phyloP scores from a whole-genome alignment of 2,329 filamentous ascomycete genomes.

The Parascedosporium putredinis region DNA sequence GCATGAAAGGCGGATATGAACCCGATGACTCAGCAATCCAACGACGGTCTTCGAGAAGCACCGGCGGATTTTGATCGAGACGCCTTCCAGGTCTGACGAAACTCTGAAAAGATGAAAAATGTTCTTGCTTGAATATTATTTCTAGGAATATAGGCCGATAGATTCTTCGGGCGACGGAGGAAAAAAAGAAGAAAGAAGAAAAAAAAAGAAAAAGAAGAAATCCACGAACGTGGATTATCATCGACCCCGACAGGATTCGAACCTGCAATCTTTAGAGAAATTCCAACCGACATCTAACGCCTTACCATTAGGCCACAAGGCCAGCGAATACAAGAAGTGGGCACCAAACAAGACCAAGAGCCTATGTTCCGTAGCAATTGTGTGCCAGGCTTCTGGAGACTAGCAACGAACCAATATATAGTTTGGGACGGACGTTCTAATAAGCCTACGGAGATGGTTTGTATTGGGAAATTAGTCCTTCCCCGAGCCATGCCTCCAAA shows the following conservation, averaged over 20 bases:
- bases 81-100: too few species aligned
- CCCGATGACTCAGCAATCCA: background rate
- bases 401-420: background rate
- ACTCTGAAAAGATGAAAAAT: too few species aligned
- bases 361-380: background rate
- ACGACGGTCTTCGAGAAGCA: too few species aligned
- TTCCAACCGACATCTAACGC: conserved; percentile 7
- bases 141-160: background rate
- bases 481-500: too few species aligned
- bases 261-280: conserved; percentile 8
- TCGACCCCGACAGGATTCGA: conserved; percentile 9
- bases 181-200: background rate
- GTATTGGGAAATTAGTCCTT: too few species aligned
- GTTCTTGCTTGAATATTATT: too few species aligned
- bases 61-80: too few species aligned
- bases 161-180: background rate
- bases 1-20: too few species aligned
- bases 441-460: too few species aligned
- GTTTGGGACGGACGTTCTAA: background rate
- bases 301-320: conserved; percentile 10
- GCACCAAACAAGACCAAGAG: background rate
- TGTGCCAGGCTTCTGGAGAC: background rate
- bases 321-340: background rate
- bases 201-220: background rate
- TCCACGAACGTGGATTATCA: too few species aligned